These are phyloP conservation scores for Coemansia sp. DNA, from an alignment of 192 early-diverging fungal genomes.

Conservation along the genomic window DNA sequence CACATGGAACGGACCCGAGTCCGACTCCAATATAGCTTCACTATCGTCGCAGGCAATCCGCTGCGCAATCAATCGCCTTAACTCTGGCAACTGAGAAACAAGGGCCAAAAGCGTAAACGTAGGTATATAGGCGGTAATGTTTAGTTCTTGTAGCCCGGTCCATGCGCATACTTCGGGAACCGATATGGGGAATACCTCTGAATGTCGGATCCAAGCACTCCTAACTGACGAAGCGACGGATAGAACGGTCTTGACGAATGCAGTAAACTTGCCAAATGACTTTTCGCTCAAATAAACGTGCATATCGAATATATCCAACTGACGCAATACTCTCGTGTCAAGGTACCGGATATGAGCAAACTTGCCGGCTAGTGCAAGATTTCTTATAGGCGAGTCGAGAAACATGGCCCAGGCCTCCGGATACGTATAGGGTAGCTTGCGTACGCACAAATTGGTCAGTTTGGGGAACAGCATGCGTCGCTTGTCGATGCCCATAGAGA, in stretches of 20 bases:
- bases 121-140: constrained; percentile 34
- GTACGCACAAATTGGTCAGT: constrained; percentile 15
- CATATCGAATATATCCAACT: constrained; percentile 21
- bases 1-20: not conserved
- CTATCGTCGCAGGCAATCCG: constrained; percentile 28
- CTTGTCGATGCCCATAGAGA: constrained; percentile 37
- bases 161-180: constrained; percentile 23
- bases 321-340: constrained; percentile 9
- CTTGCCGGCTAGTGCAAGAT: constrained; percentile 30
- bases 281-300: constrained; percentile 20
- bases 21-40: constrained; percentile 14
- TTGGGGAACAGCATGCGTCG: constrained; percentile 18
- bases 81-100: constrained; percentile 25
- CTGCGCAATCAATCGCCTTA: constrained; percentile 23
- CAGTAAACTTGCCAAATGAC: constrained; percentile 19
- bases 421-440: constrained; percentile 39
- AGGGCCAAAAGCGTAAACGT: constrained; percentile 17
- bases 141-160: constrained; percentile 30
- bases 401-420: constrained; percentile 45
- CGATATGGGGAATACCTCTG: constrained; percentile 37
- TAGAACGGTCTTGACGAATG: constrained; percentile 24
- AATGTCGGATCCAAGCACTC: constrained; percentile 38
- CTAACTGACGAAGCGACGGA: constrained; percentile 6
- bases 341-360: constrained; percentile 38
- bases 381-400: constrained; percentile 24